phyloP scores from a whole-genome alignment of 192 early-diverging fungal genomes.

The Haplosporangium gracile region DNA sequence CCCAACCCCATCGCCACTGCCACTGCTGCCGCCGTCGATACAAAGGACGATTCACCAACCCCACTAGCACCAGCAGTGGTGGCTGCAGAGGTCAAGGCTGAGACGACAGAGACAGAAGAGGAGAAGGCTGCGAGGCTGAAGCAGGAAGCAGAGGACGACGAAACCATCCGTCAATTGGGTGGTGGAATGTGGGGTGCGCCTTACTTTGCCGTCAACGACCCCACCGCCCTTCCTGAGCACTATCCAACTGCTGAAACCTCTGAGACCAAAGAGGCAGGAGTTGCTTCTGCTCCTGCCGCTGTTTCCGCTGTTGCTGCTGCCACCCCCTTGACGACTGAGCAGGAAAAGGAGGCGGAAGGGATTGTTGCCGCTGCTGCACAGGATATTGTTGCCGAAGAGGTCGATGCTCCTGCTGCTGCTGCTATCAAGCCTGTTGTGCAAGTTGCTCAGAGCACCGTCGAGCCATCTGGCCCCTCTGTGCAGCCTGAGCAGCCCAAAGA shows the following conservation, averaged over 20 bases:
- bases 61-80: neutral
- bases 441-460: neutral
- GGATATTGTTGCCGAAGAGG: neutral
- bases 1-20: neutral
- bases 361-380: neutral
- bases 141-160: constrained; percentile 41
- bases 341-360: neutral
- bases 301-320: neutral
- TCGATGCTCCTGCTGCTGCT: neutral
- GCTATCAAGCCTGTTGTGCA: neutral
- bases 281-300: neutral
- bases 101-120: constrained; percentile 22
- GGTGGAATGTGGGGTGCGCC: constrained; percentile 44
- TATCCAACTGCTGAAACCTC: neutral
- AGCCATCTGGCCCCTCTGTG: neutral
- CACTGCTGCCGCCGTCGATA: neutral
- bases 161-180: constrained; percentile 29
- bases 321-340: neutral
- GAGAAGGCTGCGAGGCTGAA: constrained; percentile 30
- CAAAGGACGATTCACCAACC: neutral
- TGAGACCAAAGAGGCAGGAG: neutral
- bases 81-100: neutral
- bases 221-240: constrained; percentile 31
- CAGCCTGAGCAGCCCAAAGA: neutral
- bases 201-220: constrained; percentile 37